Percentiles rank a stretch among this genome's conserved stretches.
Evolutionary conservation across 352 stramenopile species (phyloP).

Genomic region (Pythium oligandrum): DNA sequence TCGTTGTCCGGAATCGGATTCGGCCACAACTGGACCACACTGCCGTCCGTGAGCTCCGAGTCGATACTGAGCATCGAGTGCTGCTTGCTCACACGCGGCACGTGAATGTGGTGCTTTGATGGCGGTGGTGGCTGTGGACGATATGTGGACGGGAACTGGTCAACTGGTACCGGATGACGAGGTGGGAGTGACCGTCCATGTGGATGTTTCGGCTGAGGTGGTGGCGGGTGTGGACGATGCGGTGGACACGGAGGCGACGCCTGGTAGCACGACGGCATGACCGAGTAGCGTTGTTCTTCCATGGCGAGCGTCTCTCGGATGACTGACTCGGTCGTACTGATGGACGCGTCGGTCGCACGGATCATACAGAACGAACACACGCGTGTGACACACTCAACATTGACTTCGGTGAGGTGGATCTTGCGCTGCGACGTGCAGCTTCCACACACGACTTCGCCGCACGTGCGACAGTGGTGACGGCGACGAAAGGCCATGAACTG

Average conservation of each 20-base stretch:
- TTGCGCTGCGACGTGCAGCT: slow-evolving; percentile 69
- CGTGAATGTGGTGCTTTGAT: background rate
- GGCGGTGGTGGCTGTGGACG: slow-evolving; percentile 1
- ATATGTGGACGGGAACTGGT: too few species aligned
- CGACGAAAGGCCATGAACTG: slow-evolving; percentile 76
- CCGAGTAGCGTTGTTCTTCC: slow-evolving; percentile 19
- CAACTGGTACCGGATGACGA: background rate
- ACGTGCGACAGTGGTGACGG: slow-evolving; percentile 77
- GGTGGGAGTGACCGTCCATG: background rate
- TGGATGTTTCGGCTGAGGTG: slow-evolving; percentile 2
- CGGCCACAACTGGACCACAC: slow-evolving; percentile 64
- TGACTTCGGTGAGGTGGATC: slow-evolving; percentile 72
- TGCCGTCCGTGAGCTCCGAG: slow-evolving; percentile 54
- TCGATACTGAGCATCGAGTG: slow-evolving; percentile 52
- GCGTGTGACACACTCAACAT: slow-evolving; percentile 69
- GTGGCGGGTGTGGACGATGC: background rate
- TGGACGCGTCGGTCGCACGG: slow-evolving; percentile 61
- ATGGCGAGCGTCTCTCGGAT: slow-evolving; percentile 33
- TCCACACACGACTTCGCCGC: slow-evolving; percentile 68
- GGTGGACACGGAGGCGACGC: slow-evolving; percentile 1
- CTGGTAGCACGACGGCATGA: background rate
- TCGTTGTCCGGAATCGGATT: slow-evolving; percentile 42
- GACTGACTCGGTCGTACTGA: slow-evolving; percentile 45
- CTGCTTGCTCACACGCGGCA: slow-evolving; percentile 24
- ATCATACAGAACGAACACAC: slow-evolving; percentile 83